phyloP scores from a whole-genome alignment of 345 rosid species.

The Viola odorata region DNA sequence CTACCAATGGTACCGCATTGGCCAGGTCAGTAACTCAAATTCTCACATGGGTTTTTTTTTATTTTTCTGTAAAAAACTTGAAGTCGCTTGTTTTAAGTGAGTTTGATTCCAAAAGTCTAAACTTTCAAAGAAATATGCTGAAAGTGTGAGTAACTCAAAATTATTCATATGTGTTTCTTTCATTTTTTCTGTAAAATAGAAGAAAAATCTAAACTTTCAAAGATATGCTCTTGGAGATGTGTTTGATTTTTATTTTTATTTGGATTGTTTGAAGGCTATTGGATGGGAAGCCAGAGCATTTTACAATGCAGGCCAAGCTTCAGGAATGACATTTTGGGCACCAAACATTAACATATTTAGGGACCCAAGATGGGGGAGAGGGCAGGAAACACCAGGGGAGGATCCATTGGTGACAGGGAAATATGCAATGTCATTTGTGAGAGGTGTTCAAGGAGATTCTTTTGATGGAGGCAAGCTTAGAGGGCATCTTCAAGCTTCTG shows the following conservation, averaged over 20 bases:
- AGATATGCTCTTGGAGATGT: neutral
- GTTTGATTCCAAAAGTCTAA: too few species aligned
- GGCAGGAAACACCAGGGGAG: slow-evolving; percentile 31
- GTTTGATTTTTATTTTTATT: neutral
- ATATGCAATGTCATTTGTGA: slow-evolving; percentile 27
- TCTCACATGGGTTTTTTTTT: neutral
- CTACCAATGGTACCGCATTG: slow-evolving; percentile 77
- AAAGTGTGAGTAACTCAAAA: neutral
- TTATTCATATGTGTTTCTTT: neutral
- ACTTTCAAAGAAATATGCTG: too few species aligned
- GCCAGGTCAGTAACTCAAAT: slow-evolving; percentile 35
- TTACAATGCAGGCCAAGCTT: slow-evolving; percentile 28
- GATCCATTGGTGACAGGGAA: slow-evolving; percentile 23
- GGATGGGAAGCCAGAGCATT: slow-evolving; percentile 28
- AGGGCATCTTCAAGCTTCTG: slow-evolving; percentile 31
- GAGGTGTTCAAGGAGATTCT: slow-evolving; percentile 28
- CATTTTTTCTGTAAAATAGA: neutral
- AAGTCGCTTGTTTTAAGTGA: too few species aligned
- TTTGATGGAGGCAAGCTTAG: slow-evolving; percentile 24
- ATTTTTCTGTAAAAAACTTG: neutral
- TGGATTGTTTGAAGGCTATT: slow-evolving; percentile 14
- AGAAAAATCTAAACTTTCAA: neutral
- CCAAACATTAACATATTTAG: slow-evolving; percentile 28
- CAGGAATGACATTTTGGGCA: slow-evolving; percentile 32
- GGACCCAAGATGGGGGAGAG: slow-evolving; percentile 36